These are phyloP conservation scores for Mrakia gelida DNA, from an alignment of 768 basidiomycete species.

Conservation along the genomic window DNA sequence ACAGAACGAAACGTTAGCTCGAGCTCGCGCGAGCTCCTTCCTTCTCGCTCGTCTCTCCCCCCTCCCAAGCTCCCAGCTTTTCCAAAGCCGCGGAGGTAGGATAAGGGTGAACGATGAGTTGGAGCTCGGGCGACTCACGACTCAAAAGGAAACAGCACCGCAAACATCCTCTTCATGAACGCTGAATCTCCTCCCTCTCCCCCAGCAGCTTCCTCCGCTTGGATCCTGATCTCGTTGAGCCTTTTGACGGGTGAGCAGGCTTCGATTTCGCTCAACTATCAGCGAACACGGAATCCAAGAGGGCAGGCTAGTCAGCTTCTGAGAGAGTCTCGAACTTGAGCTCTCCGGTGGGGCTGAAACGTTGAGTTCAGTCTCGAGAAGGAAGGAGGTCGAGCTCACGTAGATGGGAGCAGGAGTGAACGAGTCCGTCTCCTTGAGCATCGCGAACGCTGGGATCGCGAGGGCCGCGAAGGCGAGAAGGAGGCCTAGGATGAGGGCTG, in stretches of 20 bases:
- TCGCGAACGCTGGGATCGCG: background rate
- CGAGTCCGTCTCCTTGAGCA: conserved; percentile 20
- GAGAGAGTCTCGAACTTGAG: background rate
- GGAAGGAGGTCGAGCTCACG: conserved; percentile 6
- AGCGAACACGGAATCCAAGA: no score
- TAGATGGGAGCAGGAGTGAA: background rate
- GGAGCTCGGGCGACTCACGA: conserved; percentile 54
- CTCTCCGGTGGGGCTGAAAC: no score
- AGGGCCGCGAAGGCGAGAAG: background rate
- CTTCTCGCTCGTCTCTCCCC: conserved; percentile 44
- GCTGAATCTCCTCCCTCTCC: conserved; percentile 11
- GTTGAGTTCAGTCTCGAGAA: no score
- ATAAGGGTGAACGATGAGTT: no score
- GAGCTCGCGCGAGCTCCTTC: conserved; percentile 52
- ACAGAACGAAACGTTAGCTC: conserved; percentile 10
- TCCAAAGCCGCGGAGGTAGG: no score
- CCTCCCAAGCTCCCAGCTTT: no score
- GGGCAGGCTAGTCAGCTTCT: background rate
- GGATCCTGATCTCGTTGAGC: conserved; percentile 14
- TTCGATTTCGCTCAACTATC: conserved; percentile 14
- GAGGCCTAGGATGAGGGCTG: background rate
- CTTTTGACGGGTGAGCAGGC: background rate
- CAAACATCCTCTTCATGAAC: conserved; percentile 68
- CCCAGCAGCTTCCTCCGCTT: conserved; percentile 26
- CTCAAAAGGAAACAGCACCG: conserved; percentile 73